Percentiles rank a stretch among this genome's conserved stretches.
phyloP scores from a whole-genome alignment of 371 early-diverging fungal genomes.

The Apophysomyces trapeziformis region DNA sequence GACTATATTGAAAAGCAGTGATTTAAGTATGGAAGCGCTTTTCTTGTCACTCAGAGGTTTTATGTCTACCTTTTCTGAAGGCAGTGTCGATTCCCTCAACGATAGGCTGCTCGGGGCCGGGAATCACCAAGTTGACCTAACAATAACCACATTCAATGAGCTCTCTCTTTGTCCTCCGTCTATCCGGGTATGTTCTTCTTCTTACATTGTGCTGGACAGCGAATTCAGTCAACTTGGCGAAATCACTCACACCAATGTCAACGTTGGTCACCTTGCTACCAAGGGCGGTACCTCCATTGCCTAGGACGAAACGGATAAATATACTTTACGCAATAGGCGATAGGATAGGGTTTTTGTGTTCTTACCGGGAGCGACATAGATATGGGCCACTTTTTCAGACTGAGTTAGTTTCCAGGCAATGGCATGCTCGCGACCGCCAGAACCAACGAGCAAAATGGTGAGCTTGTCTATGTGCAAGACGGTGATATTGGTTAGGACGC shows the following conservation, averaged over 20 bases:
- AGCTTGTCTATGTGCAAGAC: slow-evolving; percentile 50
- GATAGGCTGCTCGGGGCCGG: slow-evolving; percentile 97
- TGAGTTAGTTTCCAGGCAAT: slow-evolving; percentile 91
- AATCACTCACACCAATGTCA: slow-evolving; percentile 71
- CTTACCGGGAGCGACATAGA: slow-evolving; percentile 93
- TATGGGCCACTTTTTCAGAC: slow-evolving; percentile 72
- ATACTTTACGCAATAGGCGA: background rate
- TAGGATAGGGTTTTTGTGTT: too few relatives aligned
- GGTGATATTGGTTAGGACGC: background rate
- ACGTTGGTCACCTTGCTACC: slow-evolving; percentile 83
- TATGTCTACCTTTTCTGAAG: slow-evolving; percentile 76
- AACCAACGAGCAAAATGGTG: slow-evolving; percentile 87
- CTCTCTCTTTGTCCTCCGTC: slow-evolving; percentile 1
- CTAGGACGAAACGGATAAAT: slow-evolving; percentile 42
- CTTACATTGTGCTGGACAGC: slow-evolving; percentile 78
- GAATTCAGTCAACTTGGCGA: slow-evolving; percentile 78
- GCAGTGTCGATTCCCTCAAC: slow-evolving; percentile 88
- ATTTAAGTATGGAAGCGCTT: background rate
- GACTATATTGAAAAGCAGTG: slow-evolving; percentile 47
- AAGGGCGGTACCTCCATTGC: slow-evolving; percentile 92
- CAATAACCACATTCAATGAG: background rate
- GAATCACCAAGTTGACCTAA: slow-evolving; percentile 82
- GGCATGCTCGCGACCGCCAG: slow-evolving; percentile 97
- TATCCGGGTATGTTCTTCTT: background rate
- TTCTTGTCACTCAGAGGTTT: background rate